phyloP scores from a whole-genome alignment of 2,329 filamentous ascomycete genomes.

The Fusarium lyarnte region DNA sequence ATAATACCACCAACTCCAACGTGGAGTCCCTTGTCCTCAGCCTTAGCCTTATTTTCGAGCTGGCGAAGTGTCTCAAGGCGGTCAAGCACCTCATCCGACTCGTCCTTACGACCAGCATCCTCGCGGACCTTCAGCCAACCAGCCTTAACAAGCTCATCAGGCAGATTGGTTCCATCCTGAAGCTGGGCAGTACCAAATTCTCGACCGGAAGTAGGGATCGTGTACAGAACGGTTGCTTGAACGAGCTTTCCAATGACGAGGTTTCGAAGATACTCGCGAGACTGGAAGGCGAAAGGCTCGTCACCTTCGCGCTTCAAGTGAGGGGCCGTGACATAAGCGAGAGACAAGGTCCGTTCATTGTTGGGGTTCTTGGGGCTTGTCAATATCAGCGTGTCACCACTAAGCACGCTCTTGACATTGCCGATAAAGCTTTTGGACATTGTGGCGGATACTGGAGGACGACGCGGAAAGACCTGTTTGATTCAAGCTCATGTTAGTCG shows the following conservation, averaged over 20 bases:
- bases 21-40: constrained; percentile 85
- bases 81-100: constrained; percentile 77
- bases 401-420: constrained; percentile 92
- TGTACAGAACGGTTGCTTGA: constrained; percentile 87
- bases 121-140: constrained; percentile 95
- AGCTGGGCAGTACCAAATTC: constrained; percentile 88
- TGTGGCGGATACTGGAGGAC: constrained; percentile 42
- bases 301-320: constrained; percentile 89
- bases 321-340: constrained; percentile 92
- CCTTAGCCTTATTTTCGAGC: constrained; percentile 80
- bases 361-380: constrained; percentile 82
- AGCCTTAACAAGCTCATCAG: constrained; percentile 84
- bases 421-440: constrained; percentile 68
- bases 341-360: constrained; percentile 85
- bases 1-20: constrained; percentile 72
- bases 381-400: constrained; percentile 90
- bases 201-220: constrained; percentile 82
- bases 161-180: constrained; percentile 78
- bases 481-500: constrained; percentile 25
- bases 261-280: constrained; percentile 89
- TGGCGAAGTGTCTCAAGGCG: constrained; percentile 81
- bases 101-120: constrained; percentile 91
- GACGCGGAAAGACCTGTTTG: constrained; percentile 32
- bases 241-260: constrained; percentile 87
- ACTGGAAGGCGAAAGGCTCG: constrained; percentile 92